Base-by-base conservation (phyloP, 2,329 filamentous ascomycete species). In the Penicillium sp. region DNA sequence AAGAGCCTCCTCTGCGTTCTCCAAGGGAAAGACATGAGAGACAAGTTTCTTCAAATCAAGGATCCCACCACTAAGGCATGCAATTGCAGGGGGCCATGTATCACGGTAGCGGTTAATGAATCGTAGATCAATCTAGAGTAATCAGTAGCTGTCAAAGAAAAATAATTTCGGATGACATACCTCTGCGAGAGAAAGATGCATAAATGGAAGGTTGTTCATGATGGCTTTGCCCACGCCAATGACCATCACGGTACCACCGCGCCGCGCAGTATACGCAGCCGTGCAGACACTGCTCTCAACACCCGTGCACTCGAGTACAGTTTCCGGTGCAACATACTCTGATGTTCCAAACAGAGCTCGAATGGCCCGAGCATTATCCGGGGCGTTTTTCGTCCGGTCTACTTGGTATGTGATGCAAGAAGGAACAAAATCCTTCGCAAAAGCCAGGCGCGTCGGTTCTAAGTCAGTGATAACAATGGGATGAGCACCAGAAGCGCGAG, bases 61-160 rank as follows among this genome's bases (percentile, higher is more conserved):
- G 1, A 89, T 78, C 0, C 82, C 82, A 3, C 85, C 84, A 41
- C 78, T 80, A 27, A 90, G 67, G 48, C 83, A 84, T 7, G 82
- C 78, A 33, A 90, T 86, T 0, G 84, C 87, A 0, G 83, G 80
- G 0, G 87, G 86, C 87, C 87, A 90, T 0, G 86, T 89, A 65
- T 90, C 86, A 41, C 82, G 79, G 68, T 90, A 90, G 8, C 87
- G 79, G 70, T 90, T 89, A 68, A 89, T 90, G 73, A 90, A 90
- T 37, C 82, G 84, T 26, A 90, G 76, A 63, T 89, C 80, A 61
- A 90, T 88, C 83, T 86, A 60, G n/a, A 19, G 11, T 37, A 45
- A 33, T 59, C 39, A 55, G 49, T 14, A 29, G 19, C 14, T 21
- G 33, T 21, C 50, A 3, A 5, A 8, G n/a, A n/a, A 7, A 14